Evolutionary conservation across 768 basidiomycete genomes (phyloP).

Genomic region (Kwoniella sp.): DNA sequence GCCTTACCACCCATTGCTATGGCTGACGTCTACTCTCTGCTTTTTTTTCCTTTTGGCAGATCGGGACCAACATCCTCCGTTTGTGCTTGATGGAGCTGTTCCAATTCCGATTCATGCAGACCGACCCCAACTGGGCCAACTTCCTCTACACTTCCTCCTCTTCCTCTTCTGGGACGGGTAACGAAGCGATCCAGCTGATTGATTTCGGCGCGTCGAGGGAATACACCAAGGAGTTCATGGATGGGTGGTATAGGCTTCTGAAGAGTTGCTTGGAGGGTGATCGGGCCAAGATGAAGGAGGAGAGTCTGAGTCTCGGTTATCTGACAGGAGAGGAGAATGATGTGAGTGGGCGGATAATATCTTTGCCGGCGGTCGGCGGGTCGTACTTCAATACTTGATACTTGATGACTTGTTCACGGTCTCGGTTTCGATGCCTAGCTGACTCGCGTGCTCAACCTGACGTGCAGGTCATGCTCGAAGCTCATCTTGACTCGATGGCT

Average conservation of each 20-base stretch:
- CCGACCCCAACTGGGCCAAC: conserved; percentile 98
- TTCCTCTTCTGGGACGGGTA: conserved; percentile 59
- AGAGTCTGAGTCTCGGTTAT: conserved; percentile 83
- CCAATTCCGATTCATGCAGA: conserved; percentile 91
- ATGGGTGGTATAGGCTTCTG: conserved; percentile 83
- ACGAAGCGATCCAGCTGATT: conserved; percentile 66
- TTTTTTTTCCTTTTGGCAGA: conserved; percentile 67
- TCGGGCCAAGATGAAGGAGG: conserved; percentile 66
- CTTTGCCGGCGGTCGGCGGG: no score
- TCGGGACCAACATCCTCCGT: conserved; percentile 76
- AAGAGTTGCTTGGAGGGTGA: conserved; percentile 74
- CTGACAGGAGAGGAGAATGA: conserved; percentile 84
- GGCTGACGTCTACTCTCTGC: no score
- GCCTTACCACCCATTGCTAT: neutral
- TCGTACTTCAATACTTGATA: no score
- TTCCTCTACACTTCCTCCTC: conserved; percentile 75
- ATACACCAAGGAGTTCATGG: conserved; percentile 83
- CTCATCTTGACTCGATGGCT: conserved; percentile 79
- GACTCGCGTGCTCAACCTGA: no score
- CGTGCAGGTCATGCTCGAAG: conserved; percentile 72
- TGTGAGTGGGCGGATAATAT: conserved; percentile 58
- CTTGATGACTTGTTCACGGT: neutral
- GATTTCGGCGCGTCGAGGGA: conserved; percentile 94
- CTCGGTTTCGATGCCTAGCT: no score
- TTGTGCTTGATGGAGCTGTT: conserved; percentile 90